phyloP scores from a whole-genome alignment of 2,329 filamentous ascomycete genomes.

The Xylariaceae sp. region DNA sequence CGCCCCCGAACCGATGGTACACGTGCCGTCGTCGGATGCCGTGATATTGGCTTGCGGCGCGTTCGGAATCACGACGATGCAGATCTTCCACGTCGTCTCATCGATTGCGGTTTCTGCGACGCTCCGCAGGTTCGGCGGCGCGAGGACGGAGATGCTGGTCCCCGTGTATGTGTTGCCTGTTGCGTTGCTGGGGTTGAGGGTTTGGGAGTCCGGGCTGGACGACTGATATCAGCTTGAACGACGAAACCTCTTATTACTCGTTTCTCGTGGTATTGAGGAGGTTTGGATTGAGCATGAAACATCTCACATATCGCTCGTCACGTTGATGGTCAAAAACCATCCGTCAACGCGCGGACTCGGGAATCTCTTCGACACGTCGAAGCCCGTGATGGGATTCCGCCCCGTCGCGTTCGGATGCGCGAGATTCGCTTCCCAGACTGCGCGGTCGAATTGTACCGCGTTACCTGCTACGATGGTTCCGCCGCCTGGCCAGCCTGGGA shows the following conservation, averaged over 20 bases:
- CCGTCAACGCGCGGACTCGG: constrained; percentile 47
- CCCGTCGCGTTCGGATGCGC: constrained; percentile 28
- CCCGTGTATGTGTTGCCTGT: constrained; percentile 25
- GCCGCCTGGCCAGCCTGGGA: constrained; percentile 34
- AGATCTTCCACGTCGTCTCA: constrained; percentile 31
- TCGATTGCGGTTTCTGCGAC: constrained; percentile 18
- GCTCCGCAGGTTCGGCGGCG: constrained; percentile 15
- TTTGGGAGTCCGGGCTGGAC: constrained; percentile 24
- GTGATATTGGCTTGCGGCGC: constrained; percentile 19
- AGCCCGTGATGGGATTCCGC: constrained; percentile 19
- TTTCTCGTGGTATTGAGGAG: too few species aligned
- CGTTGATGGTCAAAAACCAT: constrained; percentile 27
- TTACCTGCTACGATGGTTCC: constrained; percentile 26
- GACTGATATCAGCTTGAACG: too few species aligned
- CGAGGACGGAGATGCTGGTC: constrained; percentile 27
- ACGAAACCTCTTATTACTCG: too few species aligned
- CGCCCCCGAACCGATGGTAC: constrained; percentile 20
- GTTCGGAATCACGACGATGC: constrained; percentile 24
- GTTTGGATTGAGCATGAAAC: too few species aligned
- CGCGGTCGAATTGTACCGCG: constrained; percentile 25
- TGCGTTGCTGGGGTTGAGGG: constrained; percentile 21
- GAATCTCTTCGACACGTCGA: constrained; percentile 38
- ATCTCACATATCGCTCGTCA: constrained; percentile 26
- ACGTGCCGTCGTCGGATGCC: constrained; percentile 17
- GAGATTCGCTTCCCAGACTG: constrained; percentile 38